Conservation (phyloP, 2,329 filamentous ascomycete genomes). For the Microcyclospora tardicrescens region DNA sequence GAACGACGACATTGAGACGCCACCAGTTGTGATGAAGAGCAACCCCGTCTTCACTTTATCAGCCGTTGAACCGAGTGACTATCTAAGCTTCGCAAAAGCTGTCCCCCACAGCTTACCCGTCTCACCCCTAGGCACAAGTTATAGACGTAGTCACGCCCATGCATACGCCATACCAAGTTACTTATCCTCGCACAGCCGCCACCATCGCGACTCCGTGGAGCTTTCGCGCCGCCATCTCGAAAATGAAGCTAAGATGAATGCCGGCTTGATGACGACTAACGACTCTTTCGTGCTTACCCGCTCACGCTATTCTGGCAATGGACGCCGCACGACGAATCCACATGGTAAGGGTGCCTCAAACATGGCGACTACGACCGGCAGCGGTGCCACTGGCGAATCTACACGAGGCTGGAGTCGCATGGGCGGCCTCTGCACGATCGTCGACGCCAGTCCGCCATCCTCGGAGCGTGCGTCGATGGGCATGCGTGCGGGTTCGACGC, state of each 20-base stretch:
- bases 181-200: too few relatives aligned
- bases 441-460: slow-evolving; percentile 19
- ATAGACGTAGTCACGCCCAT: too few relatives aligned
- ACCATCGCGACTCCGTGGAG: slow-evolving; percentile 20
- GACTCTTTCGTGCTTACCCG: slow-evolving; percentile 20
- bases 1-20: background rate
- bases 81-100: too few relatives aligned
- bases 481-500: background rate
- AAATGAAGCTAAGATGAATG: slow-evolving; percentile 8
- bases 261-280: slow-evolving; percentile 10
- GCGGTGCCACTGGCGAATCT: background rate
- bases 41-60: too few relatives aligned
- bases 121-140: too few relatives aligned
- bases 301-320: slow-evolving; percentile 4
- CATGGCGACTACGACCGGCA: too few relatives aligned
- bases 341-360: too few relatives aligned
- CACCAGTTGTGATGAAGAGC: too few relatives aligned
- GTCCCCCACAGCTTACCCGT: too few relatives aligned
- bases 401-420: slow-evolving; percentile 5
- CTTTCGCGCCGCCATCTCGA: slow-evolving; percentile 11
- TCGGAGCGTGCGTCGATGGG: slow-evolving; percentile 1
- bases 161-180: too few relatives aligned
- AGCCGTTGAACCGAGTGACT: too few relatives aligned
- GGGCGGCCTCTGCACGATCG: slow-evolving; percentile 17
- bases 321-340: too few relatives aligned